Base-by-base conservation (phyloP, 2,329 filamentous ascomycete genomes). In the Ceratocystis variospora region DNA sequence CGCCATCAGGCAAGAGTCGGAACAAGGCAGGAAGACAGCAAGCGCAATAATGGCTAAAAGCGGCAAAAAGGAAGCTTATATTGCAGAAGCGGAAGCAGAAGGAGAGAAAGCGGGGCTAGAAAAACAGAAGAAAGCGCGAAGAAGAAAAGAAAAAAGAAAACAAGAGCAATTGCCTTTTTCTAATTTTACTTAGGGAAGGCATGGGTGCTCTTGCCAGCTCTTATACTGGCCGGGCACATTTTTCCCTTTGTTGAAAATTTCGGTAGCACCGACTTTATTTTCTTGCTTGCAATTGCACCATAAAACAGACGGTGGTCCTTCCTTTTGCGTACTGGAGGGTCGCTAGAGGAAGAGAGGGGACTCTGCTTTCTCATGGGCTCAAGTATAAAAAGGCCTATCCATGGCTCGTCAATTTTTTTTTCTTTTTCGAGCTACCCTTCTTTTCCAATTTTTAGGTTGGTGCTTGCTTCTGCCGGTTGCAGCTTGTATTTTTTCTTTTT, bases 191-290 rank as follows among this genome's bases (percentile, higher is more conserved):
- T 3, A 59, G 5, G 28, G 28, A 59, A 59, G 28, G 50, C 1
- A 59, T n/a, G 22, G 22, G 55, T 37, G 55, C 55, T n/a, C 55
- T 33, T 37, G 31, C 55, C 31, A 59, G 28, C 37, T 59, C 55
- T 31, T 33, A 59, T 33, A 15, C 33, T 59, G 8, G 28, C 55
- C 55, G 55, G 55, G 55, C 55, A 28, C 28, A 41, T 10, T 25
- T 53, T 59, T 31, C 22, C 31, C 31, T 59, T 37, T 37, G 55
- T 31, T 59, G 28, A 25, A 41, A 59, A 59, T 59, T 59, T 59
- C 55, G 55, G 55, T 33, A 37, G 19, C 33, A 59, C 55, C 55
- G 55, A 59, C 55, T 22, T 55, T 66, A 25, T 55, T 25, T 31
- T 64, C 19, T 46, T n/a, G 25, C 19, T 17, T 41, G 45, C 41